Evolutionary conservation across 805 yeast species (phyloP).

Genomic region (Teunomyces panamensis): DNA sequence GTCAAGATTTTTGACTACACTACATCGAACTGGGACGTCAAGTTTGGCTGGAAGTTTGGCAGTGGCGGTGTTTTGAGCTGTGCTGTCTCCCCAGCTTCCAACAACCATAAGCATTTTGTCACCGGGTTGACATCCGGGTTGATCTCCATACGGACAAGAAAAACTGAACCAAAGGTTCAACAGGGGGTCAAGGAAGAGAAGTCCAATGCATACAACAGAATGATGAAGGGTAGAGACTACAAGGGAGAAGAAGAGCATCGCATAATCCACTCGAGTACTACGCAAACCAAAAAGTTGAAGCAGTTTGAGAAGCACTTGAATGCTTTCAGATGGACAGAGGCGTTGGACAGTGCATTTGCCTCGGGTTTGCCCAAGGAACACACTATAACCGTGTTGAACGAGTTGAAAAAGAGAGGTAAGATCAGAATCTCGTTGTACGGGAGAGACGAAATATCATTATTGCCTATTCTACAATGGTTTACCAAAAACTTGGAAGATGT

Average conservation of each 20-base stretch:
- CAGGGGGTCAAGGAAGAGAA: slow-evolving; percentile 50
- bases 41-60: slow-evolving; percentile 96
- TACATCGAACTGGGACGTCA: slow-evolving; percentile 75
- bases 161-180: slow-evolving; percentile 56
- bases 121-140: slow-evolving; percentile 91
- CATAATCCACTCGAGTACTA: slow-evolving; percentile 56
- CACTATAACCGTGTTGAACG: slow-evolving; percentile 79
- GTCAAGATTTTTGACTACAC: slow-evolving; percentile 87
- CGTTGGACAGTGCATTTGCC: slow-evolving; percentile 80
- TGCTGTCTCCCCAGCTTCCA: slow-evolving; percentile 76
- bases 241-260: slow-evolving; percentile 84
- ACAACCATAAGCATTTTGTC: slow-evolving; percentile 69
- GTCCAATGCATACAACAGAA: slow-evolving; percentile 67
- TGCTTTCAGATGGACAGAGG: slow-evolving; percentile 90
- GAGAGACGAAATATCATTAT: slow-evolving; percentile 81
- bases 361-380: slow-evolving; percentile 78
- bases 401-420: slow-evolving; percentile 85
- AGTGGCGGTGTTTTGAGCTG: slow-evolving; percentile 81
- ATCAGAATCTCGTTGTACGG: slow-evolving; percentile 75
- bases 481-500: slow-evolving; percentile 75
- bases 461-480: slow-evolving; percentile 86
- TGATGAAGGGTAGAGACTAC: slow-evolving; percentile 90
- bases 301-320: slow-evolving; percentile 81
- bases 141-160: slow-evolving; percentile 83
- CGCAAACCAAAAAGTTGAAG: slow-evolving; percentile 60